Base-by-base conservation (phyloP, 1,284 basidiomycete genomes). In the Coniophora puteana region DNA sequence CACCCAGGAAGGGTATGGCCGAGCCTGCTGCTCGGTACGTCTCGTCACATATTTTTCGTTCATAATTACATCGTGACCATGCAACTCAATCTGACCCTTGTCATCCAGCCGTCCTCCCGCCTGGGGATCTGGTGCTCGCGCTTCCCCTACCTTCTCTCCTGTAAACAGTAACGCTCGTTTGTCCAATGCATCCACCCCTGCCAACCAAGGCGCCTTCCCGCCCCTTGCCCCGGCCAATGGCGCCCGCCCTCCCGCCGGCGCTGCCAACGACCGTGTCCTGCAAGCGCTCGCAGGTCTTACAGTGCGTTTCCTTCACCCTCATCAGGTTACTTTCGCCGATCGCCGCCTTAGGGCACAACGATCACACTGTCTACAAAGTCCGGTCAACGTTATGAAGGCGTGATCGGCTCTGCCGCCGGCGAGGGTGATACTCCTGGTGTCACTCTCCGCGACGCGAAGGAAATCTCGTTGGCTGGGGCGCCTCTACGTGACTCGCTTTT, bases 391-490 rank as follows among this genome's bases (percentile, higher is more conserved):
- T 82, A 78, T 56, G 82, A 87, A 56, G 87, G 86, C 41, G 77
- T 80, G 47, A 68, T 90, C 47, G 63, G 57, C 4, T 79, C 79
- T 13, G 83, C 85, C 16, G 65, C 57, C 43, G 65, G 60, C 20
- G 83, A 88, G 50, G 79, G 80, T 38, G 84, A 89, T 58, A 78
- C 74, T 14, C 63, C 68, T 8, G 82, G 87, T 38, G 76, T 89
- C 40, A 80, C 80, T 10, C 75, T 91, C 44, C 82, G 81, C 56
- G 82, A 89, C 58, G 82, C 77, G 52, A 83, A 79, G 62, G 83
- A 89, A 50, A 63, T 86, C 43, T 67, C 73, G 18, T 70, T 64
- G 45, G 73, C 80, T 8, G 80, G 78, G 37, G 74, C 76, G 3
- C 75, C 85, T 31, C 69, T 83, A 48, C 83, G 80, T 59, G 84